Evolutionary conservation across 169 alveolate species (phyloP).

Genomic region (Plasmodium malariae): DNA sequence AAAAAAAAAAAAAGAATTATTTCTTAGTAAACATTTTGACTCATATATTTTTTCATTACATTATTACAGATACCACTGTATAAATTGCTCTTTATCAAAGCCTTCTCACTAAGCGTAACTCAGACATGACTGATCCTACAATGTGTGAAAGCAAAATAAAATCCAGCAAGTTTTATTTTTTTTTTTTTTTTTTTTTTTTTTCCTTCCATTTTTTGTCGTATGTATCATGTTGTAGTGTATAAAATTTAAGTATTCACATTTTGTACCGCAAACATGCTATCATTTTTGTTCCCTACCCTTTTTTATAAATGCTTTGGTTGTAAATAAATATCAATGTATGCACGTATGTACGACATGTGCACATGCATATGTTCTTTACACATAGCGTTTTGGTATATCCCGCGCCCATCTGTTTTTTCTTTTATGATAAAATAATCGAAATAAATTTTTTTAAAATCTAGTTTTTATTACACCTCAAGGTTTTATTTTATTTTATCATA

Average conservation of each 20-base stretch:
- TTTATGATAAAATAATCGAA: no score
- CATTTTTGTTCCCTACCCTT: neutral
- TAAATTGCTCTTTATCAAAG: slow-evolving; percentile 58
- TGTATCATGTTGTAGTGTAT: neutral
- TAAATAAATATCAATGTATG: neutral
- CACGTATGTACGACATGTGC: neutral
- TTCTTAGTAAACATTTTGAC: no score
- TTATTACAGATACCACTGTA: slow-evolving; percentile 71
- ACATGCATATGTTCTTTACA: no score
- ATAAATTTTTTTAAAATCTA: no score
- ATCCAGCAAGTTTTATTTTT: neutral
- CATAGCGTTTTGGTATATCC: neutral
- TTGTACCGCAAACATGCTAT: slow-evolving; percentile 5
- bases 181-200: slow-evolving; percentile 2
- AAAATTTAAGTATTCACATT: neutral
- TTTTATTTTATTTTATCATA: no score
- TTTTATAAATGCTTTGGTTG: neutral
- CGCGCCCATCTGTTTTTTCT: neutral
- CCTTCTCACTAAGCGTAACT: slow-evolving; percentile 68
- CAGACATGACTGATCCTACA: slow-evolving; percentile 15
- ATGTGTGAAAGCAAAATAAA: slow-evolving; percentile 2
- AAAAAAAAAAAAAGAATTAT: no score
- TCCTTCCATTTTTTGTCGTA: neutral
- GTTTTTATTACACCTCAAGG: neutral
- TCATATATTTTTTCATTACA: no score